Percentiles rank a stretch among this genome's conserved stretches.
Conservation (phyloP, 2,329 filamentous ascomycete species). For the Chaetomium olivaceum region DNA sequence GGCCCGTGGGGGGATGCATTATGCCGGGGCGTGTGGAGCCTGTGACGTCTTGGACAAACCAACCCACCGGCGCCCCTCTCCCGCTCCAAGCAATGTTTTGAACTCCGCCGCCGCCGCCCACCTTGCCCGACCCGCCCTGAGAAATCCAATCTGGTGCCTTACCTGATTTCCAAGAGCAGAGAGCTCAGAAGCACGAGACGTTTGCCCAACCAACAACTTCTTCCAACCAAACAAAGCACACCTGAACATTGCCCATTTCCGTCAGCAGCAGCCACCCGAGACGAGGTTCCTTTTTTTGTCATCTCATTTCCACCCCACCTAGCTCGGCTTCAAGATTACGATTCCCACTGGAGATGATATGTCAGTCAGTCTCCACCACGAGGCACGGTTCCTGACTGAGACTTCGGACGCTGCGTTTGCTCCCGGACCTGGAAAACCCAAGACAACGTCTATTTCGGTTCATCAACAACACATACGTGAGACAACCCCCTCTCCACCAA, state of each 20-base stretch:
- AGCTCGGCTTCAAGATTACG: background rate
- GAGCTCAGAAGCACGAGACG: background rate
- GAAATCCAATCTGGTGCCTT: background rate
- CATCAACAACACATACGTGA: background rate
- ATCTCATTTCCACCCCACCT: too few species aligned
- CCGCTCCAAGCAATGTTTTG: background rate
- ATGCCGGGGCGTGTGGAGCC: slow-evolving; percentile 3
- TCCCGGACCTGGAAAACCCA: background rate
- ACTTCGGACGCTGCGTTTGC: background rate
- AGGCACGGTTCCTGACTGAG: background rate
- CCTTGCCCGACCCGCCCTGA: background rate
- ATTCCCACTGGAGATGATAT: background rate
- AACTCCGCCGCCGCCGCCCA: background rate
- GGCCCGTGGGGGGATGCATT: background rate
- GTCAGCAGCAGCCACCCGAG: background rate
- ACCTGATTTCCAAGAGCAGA: background rate
- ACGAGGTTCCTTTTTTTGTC: background rate
- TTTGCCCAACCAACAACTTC: background rate
- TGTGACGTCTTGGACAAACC: slow-evolving; percentile 13
- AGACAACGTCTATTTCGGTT: background rate
- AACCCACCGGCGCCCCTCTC: background rate
- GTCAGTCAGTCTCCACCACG: background rate
- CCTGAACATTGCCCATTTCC: background rate
- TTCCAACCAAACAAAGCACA: background rate
- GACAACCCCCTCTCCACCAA: background rate